Conservation (phyloP, 176 grass and related monocot genomes). For the Elymus sibiricus region DNA sequence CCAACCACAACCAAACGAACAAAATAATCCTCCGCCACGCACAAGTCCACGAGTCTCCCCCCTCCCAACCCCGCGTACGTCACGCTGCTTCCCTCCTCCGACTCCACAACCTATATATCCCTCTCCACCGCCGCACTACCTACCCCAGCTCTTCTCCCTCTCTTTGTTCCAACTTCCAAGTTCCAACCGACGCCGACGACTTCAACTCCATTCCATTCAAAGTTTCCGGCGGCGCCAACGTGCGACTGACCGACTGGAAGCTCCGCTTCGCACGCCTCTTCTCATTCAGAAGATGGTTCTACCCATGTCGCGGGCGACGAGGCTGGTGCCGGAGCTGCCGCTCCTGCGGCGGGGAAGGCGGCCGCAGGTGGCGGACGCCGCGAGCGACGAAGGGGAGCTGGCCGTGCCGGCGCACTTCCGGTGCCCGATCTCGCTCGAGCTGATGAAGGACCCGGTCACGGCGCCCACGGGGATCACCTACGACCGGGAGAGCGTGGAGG, state of each 20-base stretch:
- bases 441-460: slow-evolving; percentile 82
- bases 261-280: neutral
- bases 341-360: neutral
- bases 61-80: slow-evolving; percentile 11
- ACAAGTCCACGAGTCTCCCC: neutral
- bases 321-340: slow-evolving; percentile 36
- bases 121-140: neutral
- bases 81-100: neutral
- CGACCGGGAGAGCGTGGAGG: slow-evolving; percentile 69
- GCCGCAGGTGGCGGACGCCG: neutral
- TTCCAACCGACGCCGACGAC: neutral
- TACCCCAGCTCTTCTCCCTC: neutral
- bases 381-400: neutral
- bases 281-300: slow-evolving; percentile 13
- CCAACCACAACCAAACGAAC: neutral
- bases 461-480: slow-evolving; percentile 84
- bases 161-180: neutral
- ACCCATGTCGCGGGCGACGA: slow-evolving; percentile 30
- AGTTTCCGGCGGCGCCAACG: neutral
- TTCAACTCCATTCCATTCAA: neutral
- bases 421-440: slow-evolving; percentile 89
- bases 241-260: neutral
- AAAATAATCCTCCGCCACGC: neutral
- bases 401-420: slow-evolving; percentile 53
- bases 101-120: slow-evolving; percentile 49